These are phyloP conservation scores for Rhododendron ferrugineum DNA, from an alignment of 148 eudicot species.

Conservation along the genomic window DNA sequence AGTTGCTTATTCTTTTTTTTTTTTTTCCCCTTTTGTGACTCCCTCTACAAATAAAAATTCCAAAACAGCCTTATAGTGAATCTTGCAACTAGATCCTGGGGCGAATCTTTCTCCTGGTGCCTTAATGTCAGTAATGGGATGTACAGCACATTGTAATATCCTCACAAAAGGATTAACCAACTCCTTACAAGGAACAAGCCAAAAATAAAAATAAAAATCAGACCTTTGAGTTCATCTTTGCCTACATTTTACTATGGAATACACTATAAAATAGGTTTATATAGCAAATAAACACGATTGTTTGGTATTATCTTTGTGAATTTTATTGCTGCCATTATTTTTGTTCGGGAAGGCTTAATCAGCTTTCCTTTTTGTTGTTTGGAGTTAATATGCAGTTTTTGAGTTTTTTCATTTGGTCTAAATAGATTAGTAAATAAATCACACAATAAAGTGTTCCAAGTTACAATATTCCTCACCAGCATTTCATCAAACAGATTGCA, in stretches of 20 bases:
- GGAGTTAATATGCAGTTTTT: too few relatives aligned
- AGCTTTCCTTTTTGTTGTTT: too few relatives aligned
- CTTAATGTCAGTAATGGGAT: not conserved
- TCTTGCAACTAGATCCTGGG: not conserved
- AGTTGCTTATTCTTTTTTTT: not conserved
- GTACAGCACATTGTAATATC: not conserved
- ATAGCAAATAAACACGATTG: too few relatives aligned
- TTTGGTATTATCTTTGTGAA: too few relatives aligned
- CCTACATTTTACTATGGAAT: too few relatives aligned
- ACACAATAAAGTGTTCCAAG: constrained; percentile 52
- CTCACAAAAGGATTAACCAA: not conserved
- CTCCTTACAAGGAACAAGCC: not conserved
- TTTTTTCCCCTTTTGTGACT: not conserved
- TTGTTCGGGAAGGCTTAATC: too few relatives aligned
- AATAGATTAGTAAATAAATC: constrained; percentile 4
- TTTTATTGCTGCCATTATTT: too few relatives aligned
- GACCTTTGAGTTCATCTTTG: too few relatives aligned
- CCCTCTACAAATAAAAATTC: not conserved
- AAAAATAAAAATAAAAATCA: not conserved
- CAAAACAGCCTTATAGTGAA: not conserved
- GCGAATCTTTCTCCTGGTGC: not conserved
- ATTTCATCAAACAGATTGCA: constrained; percentile 57
- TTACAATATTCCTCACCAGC: constrained; percentile 39
- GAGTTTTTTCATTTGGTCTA: too few relatives aligned
- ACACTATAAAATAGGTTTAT: too few relatives aligned